Evolutionary conservation across 148 eudicot species (phyloP), one percentile per base, ranked within the genome.

Genomic region (Vaccinium darrowii): DNA sequence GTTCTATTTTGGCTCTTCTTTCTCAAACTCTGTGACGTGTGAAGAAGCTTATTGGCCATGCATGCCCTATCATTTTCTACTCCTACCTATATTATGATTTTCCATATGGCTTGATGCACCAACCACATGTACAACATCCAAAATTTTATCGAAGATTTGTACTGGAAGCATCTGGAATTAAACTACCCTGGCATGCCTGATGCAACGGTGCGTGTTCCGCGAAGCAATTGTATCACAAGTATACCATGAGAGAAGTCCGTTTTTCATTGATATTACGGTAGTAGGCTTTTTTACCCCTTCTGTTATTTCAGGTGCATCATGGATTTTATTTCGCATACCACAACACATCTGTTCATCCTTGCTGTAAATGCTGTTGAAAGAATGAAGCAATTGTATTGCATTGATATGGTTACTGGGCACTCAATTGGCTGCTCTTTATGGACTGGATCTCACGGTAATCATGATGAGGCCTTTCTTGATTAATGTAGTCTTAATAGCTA

Each of bases 361-460:
- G 94, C 93, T 78, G 33, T 91, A 51, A 82, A 84, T 89, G 96
- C 95, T 82, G 88, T 97, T 86, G 83, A 92, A 86, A 89, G 85
- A 83, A 91, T 92, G 77, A 91, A 86, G 84, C 87, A 91, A 80
- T 60, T 89, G 30, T 94, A 91, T 88, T 98, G 98, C 50, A 69
- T 90, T 27, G 81, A 92, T 53, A 83, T 92, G 83, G 96, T 93
- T 10, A 89, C 95, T 58, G 99, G 98, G 39, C 98, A 97, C 85
- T 97, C 98, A 57, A 95, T 97, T 95, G 90, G 98, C 99, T 88
- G 88, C 95, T 36, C 87, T 97, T 82, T 97, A 98, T 86, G 99
- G 91, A 47, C 90, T 94, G 81, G 98, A 95, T 90, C 94, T 94
- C 53, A 87, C 82, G 87, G 99, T 96, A 93, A 91, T 71, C 27